Evolutionary conservation across 129 eudicot species (phyloP), one percentile per base, ranked within the genome.

Genomic region (Helianthus tuberosus): DNA sequence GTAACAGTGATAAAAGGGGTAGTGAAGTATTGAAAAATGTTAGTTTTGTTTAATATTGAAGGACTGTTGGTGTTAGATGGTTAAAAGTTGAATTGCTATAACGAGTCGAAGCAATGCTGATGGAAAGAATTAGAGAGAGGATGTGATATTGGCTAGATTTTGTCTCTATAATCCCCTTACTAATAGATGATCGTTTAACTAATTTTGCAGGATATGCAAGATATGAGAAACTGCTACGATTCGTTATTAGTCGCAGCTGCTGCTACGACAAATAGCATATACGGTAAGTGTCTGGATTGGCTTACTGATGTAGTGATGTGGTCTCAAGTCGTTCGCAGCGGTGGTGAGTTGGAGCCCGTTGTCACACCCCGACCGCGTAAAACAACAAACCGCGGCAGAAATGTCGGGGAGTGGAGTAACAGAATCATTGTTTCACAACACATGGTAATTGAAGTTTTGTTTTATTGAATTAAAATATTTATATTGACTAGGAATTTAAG

Each of bases 171-270:
- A 5, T 32, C 5, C n/a, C n/a, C n/a, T 58, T 58, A 7, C n/a
- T 61, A 5, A 11, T 14, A n/a, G 20, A 10, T 52, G 32, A 49
- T 25, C 52, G 12, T 74, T 17, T 16, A 14, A 53, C 36, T 52
- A 12, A 48, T 75, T 83, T 76, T 44, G 52, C 84, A 93, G 98
- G 98, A 93, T 82, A 87, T 93, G 89, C 86, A 87, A 61, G 95
- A 89, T 70, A 89, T 93, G 95, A 84, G 95, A 75, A 71, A 86
- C 54, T 89, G 87, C 85, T 89, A 88, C 53, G 98, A 93, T 57
- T 72, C 90, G 74, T 86, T 93, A 58, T 84, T 93, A 54, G 84
- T 92, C 23, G 98, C 96, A 14, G 96, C 98, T 64, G 98, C 98
- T 20, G 98, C 95, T 11, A 82, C 96, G 2, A 84, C 96, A 35